Evolutionary conservation across 2,329 filamentous ascomycete genomes (phyloP), one percentile per base, ranked within the genome.

Genomic region (Claviceps paspali): DNA sequence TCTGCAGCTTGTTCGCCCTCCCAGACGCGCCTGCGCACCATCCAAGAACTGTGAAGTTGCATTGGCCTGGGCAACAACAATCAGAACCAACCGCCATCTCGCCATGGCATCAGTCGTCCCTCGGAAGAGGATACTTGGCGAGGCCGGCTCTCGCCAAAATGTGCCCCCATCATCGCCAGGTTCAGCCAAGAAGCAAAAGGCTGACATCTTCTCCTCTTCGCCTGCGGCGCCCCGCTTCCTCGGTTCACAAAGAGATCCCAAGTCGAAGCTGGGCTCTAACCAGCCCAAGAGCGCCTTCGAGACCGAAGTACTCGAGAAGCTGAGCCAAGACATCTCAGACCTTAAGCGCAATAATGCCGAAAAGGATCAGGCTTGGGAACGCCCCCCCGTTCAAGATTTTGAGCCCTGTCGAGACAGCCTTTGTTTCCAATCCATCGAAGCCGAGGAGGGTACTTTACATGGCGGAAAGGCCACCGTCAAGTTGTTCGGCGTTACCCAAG

Each of bases 371-470:
- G 72, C 84, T 53, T 98, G 91, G 92, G 78, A 80, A 33, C 67
- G 72, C 1, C 72, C 72, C 5, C 65, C 68, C 0, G 62, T 73
- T 4, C 56, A 54, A n/a, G 56, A 63, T 38, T 74, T 73, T 41
- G 47, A 61, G 41, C 68, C 78, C 7, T 54, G 70, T 36, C 74
- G 62, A 26, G 76, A 91, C 45, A 78, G 63, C 45, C 65, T 98
- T n/a, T 76, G 73, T 45, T 96, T 98, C 53, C 91, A 98, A 61
- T 82, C 92, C 52, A 98, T 98, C 47, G 92, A 98, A 52, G 81
- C 77, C 1, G 87, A 96, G 53, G 88, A 98, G 56, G 88, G 91
- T 15, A 82, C 76, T 3, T 58, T 95, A 2, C 65, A 79, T 53
- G 82, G 82, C 34, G 84, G 83, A 15, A 78, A 61, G 52, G 67